Evolutionary conservation across 768 basidiomycete species (phyloP).

Genomic region (Fibroporia radiculosa): DNA sequence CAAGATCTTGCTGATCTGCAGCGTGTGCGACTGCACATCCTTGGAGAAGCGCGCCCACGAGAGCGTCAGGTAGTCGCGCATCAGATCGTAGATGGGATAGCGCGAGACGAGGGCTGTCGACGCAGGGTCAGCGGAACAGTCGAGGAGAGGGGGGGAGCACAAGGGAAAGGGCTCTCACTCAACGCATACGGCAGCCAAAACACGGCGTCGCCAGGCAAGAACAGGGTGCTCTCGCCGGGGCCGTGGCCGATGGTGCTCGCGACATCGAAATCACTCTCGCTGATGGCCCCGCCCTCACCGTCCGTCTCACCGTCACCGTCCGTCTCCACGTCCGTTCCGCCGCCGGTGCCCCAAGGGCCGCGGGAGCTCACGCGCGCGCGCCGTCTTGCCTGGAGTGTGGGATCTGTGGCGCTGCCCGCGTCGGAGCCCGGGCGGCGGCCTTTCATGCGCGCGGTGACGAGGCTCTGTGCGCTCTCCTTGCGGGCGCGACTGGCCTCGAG

Average conservation of each 20-base stretch:
- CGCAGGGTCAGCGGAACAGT: conserved; percentile 4
- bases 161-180: conserved; percentile 46
- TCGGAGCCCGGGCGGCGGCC: conserved; percentile 47
- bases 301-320: conserved; percentile 65
- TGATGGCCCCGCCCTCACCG: conserved; percentile 65
- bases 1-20: conserved; percentile 83
- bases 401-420: conserved; percentile 39
- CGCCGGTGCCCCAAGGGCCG: conserved; percentile 63
- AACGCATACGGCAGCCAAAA: conserved; percentile 95
- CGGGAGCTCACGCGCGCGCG: conserved; percentile 50
- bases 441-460: conserved; percentile 61
- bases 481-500: conserved; percentile 71
- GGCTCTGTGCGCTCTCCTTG: conserved; percentile 73
- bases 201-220: conserved; percentile 82
- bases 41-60: conserved; percentile 93
- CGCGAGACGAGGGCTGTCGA: conserved; percentile 79
- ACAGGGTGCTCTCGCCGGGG: conserved; percentile 82
- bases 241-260: conserved; percentile 76
- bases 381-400: conserved; percentile 48
- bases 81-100: conserved; percentile 89
- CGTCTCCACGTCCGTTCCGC: conserved; percentile 54
- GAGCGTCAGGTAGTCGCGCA: conserved; percentile 93
- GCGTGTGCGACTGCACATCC: conserved; percentile 87
- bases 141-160: conserved; percentile 5
- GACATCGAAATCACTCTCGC: conserved; percentile 82